Base-by-base conservation (phyloP, 2,329 filamentous ascomycete genomes). In the Colletotrichum shisoi region DNA sequence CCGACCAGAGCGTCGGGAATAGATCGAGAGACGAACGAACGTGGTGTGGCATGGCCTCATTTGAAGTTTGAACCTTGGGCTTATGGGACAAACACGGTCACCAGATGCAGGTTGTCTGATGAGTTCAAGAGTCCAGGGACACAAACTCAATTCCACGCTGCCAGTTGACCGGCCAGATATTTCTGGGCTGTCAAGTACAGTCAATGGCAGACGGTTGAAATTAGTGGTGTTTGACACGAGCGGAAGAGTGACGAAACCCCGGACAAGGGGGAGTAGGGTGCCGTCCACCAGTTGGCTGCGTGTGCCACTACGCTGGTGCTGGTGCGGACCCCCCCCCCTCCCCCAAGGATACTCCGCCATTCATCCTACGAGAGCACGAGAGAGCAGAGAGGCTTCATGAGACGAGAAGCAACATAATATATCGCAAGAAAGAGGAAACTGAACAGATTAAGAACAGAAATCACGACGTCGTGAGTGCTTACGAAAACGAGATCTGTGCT, bases 41-140 rank as follows among this genome's bases (percentile, higher is more conserved):
- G n/a, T 60, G 48, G n/a, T 51, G n/a, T 39, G 31, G 11, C 24
- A 24, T 9, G 42, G 52, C 49, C 46, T 44, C 27, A 46, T 15
- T 17, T 34, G 17, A 54, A 64, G 51, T n/a, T 37, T 34, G 48
- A 27, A 40, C 48, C 11, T 24, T 9, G 21, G 3, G 24, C 12
- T 45, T n/a, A 64, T 59, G 64, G 64, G 53, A 64, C 54, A 64
- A 59, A 59, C 64, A 49, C 42, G 40, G 49, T 62, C 64, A 57
- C 53, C 49, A 59, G 19, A 40, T 31, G 27, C 24, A 44, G 37
- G 54, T 67, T 67, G 54, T 64, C 61, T 44, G 64, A 64, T 64
- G 46, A 63, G 44, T 42, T 17, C 11, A 44, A 40, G 31, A 56
- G 46, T 21, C 17, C 31, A 37, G 34, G 51, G 40, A 64, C 48